phyloP scores from a whole-genome alignment of 768 basidiomycete genomes.

The Lyophyllum atratum region DNA sequence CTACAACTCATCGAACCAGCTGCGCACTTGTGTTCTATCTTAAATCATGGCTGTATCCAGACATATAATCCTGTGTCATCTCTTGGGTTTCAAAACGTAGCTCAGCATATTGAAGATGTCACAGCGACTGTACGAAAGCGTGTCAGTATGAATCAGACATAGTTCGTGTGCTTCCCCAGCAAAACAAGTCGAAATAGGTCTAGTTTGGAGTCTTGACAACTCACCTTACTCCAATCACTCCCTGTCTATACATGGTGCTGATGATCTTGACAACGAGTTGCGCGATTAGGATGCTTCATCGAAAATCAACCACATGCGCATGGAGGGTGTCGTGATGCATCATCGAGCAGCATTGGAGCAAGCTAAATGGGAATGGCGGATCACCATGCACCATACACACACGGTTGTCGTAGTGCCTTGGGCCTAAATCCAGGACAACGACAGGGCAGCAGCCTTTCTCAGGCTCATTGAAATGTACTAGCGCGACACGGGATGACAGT shows the following conservation, averaged over 20 bases:
- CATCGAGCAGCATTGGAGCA: background rate
- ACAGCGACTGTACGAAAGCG: background rate
- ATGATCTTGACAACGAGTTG: background rate
- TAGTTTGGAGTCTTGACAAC: conserved; percentile 4
- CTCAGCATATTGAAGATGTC: background rate
- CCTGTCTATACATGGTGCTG: background rate
- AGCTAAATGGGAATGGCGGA: background rate
- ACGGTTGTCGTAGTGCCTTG: background rate
- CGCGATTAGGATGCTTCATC: background rate
- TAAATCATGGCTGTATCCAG: background rate
- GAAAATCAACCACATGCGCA: background rate
- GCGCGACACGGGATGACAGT: background rate
- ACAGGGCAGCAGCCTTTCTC: background rate
- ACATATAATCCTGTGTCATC: background rate
- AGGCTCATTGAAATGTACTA: background rate
- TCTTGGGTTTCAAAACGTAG: background rate
- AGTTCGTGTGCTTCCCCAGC: background rate
- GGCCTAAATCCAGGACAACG: background rate
- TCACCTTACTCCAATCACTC: background rate
- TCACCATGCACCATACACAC: background rate
- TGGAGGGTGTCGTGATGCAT: background rate
- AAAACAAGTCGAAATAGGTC: background rate
- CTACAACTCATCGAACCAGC: background rate
- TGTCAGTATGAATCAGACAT: background rate
- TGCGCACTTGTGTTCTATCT: background rate